Base-by-base conservation (phyloP, 345 rosid genomes). In the Salix exigua region DNA sequence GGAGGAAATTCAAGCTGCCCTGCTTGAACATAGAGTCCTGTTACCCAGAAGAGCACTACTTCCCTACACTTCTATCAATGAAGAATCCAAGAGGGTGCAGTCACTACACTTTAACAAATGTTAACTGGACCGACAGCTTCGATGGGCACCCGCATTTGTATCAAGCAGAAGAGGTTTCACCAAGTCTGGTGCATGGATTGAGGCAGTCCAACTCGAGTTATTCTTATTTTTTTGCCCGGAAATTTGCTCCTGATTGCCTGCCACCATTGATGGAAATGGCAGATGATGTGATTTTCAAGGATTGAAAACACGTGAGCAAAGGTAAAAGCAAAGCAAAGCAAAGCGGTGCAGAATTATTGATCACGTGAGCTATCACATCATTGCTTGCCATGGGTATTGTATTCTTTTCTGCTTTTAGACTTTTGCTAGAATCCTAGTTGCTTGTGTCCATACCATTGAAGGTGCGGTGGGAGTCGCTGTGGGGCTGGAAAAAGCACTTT, bases 1-100 rank as follows among this genome's bases (percentile, higher is more conserved):
- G 98, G 98, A 87, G 85, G 76, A 94, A 94, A 75, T 94, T 94
- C 38, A 85, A 79, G 71, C 67, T 89, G 13, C 94, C 92, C 0
- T 94, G 98, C 50, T 38, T 85, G 61, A 81, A 90, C n/a, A 2
- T 50, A 1, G 84, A 87, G 1, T 85, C 91, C 0, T 92, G 97
- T 42, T 94, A 94, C 78, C 97, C 97, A 0, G 98, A 94, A 71
- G 97, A 92, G 73, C 97, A 94, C 81, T 94, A 94, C 74, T 92
- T 94, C 30, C 97, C 97, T 2, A 94, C 98, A 0, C 75, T 92
- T n/a, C 58, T 94, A 42, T 89, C 94, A 6, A 88, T 91, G 82
- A 60, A 71, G 73, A 97, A 94, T 83, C 91, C 94, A 2, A 37
- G 78, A 28, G 94, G 97, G 1, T 89, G 97, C 85, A 88, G 81